These are phyloP conservation scores for Dipodascopsis uninucleata DNA, from an alignment of 805 yeast species.

Conservation along the genomic window DNA sequence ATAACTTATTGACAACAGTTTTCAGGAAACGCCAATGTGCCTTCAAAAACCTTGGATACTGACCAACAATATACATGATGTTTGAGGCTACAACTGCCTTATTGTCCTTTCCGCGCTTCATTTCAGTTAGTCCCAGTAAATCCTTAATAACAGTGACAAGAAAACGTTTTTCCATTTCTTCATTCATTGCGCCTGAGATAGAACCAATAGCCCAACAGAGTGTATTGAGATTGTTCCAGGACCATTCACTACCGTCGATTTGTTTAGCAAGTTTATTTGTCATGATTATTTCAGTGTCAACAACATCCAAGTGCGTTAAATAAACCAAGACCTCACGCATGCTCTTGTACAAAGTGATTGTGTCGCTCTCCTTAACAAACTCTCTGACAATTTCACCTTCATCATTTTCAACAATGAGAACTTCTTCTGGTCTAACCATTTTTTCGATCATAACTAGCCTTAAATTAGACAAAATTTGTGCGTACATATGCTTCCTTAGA, in stretches of 20 bases:
- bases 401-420: constrained; percentile 91
- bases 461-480: constrained; percentile 71
- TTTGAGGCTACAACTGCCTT: constrained; percentile 99
- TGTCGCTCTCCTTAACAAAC: constrained; percentile 93
- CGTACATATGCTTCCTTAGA: constrained; percentile 79
- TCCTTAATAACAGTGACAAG: constrained; percentile 91
- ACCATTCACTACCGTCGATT: constrained; percentile 96
- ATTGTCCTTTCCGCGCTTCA: constrained; percentile 95
- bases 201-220: constrained; percentile 99
- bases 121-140: constrained; percentile 83
- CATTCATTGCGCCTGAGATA: constrained; percentile 97
- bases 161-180: constrained; percentile 93
- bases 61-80: constrained; percentile 99
- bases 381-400: constrained; percentile 99
- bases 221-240: constrained; percentile 97
- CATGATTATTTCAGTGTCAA: constrained; percentile 92
- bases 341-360: constrained; percentile 89
- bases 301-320: constrained; percentile 90
- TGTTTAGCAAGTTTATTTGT: constrained; percentile 85
- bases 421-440: constrained; percentile 99
- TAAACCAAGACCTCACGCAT: constrained; percentile 95
- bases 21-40: constrained; percentile 98
- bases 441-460: constrained; percentile 92
- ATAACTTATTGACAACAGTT: constrained; percentile 90
- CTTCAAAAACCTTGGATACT: constrained; percentile 92